Evolutionary conservation across 768 basidiomycete species (phyloP).

Genomic region (Hirschioporus abietinus): DNA sequence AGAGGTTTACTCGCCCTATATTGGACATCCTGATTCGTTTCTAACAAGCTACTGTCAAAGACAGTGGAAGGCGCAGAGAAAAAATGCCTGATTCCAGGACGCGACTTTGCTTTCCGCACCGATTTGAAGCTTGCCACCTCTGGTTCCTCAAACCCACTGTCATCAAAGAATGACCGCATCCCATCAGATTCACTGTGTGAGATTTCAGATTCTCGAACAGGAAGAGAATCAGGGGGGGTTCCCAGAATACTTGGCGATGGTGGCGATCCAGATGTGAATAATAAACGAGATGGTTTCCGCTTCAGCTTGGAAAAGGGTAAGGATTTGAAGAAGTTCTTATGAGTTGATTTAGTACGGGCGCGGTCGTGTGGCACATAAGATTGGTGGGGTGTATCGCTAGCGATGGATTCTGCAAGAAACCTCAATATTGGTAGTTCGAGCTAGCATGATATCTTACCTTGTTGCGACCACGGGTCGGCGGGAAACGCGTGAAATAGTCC

Average conservation of each 20-base stretch:
- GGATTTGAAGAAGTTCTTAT: neutral
- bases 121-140: neutral
- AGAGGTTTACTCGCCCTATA: neutral
- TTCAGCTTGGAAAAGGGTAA: neutral
- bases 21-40: neutral
- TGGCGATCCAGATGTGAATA: neutral
- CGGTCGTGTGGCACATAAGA: neutral
- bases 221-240: neutral
- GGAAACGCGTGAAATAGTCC: neutral
- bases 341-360: neutral
- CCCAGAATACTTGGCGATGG: neutral
- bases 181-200: neutral
- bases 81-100: neutral
- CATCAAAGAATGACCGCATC: constrained; percentile 1
- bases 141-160: neutral
- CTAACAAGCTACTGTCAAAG: neutral
- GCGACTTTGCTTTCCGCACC: neutral
- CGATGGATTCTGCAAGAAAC: neutral
- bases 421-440: neutral
- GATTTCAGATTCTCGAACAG: neutral
- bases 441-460: neutral
- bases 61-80: neutral
- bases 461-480: neutral
- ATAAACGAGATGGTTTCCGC: neutral
- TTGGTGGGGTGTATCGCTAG: neutral